Conservation (phyloP, 306 rosid species). For the Sophora flavescens region DNA sequence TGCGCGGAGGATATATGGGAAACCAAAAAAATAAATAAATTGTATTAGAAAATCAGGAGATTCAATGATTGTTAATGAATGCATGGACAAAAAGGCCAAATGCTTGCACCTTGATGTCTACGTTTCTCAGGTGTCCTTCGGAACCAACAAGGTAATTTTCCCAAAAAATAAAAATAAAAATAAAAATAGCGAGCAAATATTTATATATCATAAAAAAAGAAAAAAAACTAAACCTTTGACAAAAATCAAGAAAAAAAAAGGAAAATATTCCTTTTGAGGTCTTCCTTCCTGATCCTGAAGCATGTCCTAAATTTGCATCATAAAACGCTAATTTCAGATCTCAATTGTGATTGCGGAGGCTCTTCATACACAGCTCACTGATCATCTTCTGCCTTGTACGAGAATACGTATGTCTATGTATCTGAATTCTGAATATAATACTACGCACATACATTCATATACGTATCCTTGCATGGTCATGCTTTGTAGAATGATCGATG, state of each 20-base stretch:
- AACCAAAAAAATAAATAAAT: too few species aligned
- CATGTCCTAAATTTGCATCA: constrained; percentile 35
- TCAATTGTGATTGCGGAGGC: constrained; percentile 18
- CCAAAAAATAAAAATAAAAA: not conserved
- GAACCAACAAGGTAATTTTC: not conserved
- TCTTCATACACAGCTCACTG: not conserved
- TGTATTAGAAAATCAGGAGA: not conserved
- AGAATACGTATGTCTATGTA: constrained; percentile 16
- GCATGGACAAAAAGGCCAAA: not conserved
- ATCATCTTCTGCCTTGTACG: constrained; percentile 27
- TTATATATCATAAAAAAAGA: not conserved
- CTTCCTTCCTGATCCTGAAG: constrained; percentile 12
- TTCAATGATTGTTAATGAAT: not conserved
- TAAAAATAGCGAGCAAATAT: not conserved
- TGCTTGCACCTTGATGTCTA: too few species aligned
- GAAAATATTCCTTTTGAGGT: not conserved
- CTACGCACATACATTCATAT: constrained; percentile 2
- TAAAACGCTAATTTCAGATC: constrained; percentile 42
- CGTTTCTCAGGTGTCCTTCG: too few species aligned
- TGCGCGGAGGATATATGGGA: too few species aligned
- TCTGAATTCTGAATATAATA: constrained; percentile 1
- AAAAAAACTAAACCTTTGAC: not conserved
- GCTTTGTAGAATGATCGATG: constrained; percentile 13
- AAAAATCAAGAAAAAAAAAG: not conserved
- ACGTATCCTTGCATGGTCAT: constrained; percentile 2